Percentiles rank a stretch among this genome's conserved stretches.
These are phyloP conservation scores for Backusella circina DNA, from an alignment of 192 early-diverging fungal species.

Conservation along the genomic window DNA sequence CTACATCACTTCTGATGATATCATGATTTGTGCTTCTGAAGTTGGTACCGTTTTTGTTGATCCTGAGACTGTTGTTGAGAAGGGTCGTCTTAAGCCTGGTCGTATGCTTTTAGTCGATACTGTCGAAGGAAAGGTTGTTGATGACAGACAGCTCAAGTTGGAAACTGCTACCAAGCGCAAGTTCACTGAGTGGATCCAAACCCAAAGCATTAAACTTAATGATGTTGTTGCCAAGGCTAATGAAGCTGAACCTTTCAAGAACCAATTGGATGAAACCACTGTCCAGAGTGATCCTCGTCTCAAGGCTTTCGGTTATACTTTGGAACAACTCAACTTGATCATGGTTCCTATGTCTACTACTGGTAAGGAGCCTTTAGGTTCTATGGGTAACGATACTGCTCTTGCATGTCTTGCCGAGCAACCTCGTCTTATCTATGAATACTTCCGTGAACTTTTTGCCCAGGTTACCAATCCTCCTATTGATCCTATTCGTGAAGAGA, in stretches of 20 bases:
- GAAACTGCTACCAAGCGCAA: slow-evolving; percentile 63
- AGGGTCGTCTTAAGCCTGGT: slow-evolving; percentile 95
- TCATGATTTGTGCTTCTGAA: slow-evolving; percentile 98
- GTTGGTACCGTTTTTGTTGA: slow-evolving; percentile 88
- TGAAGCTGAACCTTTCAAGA: slow-evolving; percentile 21
- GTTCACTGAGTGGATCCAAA: slow-evolving; percentile 83
- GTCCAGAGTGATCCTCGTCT: slow-evolving; percentile 78
- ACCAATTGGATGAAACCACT: slow-evolving; percentile 54
- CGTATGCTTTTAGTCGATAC: slow-evolving; percentile 98
- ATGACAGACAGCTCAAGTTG: slow-evolving; percentile 87
- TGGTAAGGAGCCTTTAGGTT: slow-evolving; percentile 96
- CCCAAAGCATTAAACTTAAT: slow-evolving; percentile 74
- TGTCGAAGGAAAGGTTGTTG: slow-evolving; percentile 81
- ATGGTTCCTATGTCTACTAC: slow-evolving; percentile 81
- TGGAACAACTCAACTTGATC: slow-evolving; percentile 90
- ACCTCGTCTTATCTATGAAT: slow-evolving; percentile 92
- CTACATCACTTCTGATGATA: slow-evolving; percentile 87
- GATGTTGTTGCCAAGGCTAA: slow-evolving; percentile 46
- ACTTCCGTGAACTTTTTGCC: slow-evolving; percentile 97
- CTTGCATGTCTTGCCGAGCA: slow-evolving; percentile 88
- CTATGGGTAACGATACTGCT: slow-evolving; percentile 97
- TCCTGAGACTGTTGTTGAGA: slow-evolving; percentile 74
- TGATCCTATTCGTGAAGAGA: slow-evolving; percentile 97
- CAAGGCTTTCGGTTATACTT: slow-evolving; percentile 84
- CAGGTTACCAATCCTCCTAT: slow-evolving; percentile 99